phyloP scores from a whole-genome alignment of 225 moss, liverwort and hornwort genomes.

The Pleurozium schreberi region DNA sequence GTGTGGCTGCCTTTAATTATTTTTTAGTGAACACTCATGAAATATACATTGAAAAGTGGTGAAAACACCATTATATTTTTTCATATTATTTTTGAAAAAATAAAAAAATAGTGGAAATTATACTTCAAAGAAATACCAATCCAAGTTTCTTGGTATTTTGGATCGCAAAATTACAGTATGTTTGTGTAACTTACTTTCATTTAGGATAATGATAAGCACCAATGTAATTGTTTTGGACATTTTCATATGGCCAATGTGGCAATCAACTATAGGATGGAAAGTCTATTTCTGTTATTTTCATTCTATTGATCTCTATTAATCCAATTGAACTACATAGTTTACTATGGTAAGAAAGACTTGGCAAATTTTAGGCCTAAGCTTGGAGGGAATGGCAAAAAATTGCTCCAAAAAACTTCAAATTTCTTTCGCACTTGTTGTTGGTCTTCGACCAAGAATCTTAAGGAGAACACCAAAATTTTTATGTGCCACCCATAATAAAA shows the following conservation, averaged over 20 bases:
- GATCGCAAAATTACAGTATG: accelerated
- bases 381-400: too few species aligned
- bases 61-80: background rate
- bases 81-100: background rate
- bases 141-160: background rate
- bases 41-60: background rate
- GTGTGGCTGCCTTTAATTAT: background rate
- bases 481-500: too few species aligned
- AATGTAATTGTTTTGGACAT: background rate
- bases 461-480: too few species aligned
- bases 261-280: background rate
- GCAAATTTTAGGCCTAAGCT: too few species aligned
- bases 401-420: background rate
- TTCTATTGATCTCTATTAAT: background rate
- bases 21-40: background rate
- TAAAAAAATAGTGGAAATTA: background rate
- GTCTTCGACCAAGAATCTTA: background rate
- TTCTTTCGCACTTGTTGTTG: accelerated
- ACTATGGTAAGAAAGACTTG: background rate
- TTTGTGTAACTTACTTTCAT: background rate
- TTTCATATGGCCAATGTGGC: accelerated
- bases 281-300: accelerated
- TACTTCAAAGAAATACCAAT: background rate
- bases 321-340: background rate
- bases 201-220: accelerated